Evolutionary conservation across 306 rosid genomes (phyloP).

Genomic region (Carpinus viminea): DNA sequence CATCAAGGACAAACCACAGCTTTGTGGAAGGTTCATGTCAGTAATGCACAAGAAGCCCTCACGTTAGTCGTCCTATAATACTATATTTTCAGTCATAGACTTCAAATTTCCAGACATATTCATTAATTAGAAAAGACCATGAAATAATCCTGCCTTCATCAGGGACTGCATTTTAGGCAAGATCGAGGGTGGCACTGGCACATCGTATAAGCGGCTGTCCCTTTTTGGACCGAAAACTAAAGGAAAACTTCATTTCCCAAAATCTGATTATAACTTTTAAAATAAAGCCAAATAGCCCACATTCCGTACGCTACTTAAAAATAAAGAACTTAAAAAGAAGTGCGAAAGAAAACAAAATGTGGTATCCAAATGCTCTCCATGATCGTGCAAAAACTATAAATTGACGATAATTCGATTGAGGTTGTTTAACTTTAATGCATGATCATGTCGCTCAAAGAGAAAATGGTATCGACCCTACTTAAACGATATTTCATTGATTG

Average conservation of each 20-base stretch:
- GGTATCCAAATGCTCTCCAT: neutral
- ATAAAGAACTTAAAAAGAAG: neutral
- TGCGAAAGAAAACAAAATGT: neutral
- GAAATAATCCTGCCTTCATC: neutral
- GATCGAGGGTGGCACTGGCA: neutral
- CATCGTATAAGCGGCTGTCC: neutral
- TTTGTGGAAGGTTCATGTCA: neutral
- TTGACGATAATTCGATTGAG: neutral
- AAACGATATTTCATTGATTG: neutral
- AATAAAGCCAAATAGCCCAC: neutral
- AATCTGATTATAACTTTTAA: neutral
- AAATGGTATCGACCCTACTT: neutral
- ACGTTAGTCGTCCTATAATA: neutral
- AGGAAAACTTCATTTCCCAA: neutral
- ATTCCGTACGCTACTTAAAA: neutral
- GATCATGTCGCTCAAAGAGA: neutral
- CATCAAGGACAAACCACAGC: slow-evolving; percentile 11
- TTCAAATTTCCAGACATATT: neutral
- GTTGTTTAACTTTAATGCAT: neutral
- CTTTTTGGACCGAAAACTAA: neutral
- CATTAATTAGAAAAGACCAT: neutral
- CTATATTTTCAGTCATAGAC: no score
- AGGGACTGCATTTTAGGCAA: neutral
- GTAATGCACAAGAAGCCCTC: neutral
- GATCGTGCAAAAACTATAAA: neutral